Evolutionary conservation across 2,329 filamentous ascomycete genomes (phyloP), one percentile per base, ranked within the genome.

Genomic region (Mollisia scopiformis): DNA sequence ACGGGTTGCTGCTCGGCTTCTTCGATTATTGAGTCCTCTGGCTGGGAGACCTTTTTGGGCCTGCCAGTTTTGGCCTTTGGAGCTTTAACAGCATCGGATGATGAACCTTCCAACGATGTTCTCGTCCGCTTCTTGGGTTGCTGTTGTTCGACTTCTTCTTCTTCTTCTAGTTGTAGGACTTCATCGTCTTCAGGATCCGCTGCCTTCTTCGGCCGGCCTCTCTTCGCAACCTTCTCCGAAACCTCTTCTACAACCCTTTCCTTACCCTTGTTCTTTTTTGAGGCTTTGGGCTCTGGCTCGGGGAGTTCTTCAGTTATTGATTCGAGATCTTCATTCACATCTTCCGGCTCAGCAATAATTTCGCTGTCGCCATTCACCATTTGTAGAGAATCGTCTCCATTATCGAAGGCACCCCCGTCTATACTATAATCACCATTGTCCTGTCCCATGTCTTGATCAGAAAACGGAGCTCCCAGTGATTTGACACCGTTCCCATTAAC

Each of bases 351-450:
- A n/a, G 37, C 16, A 21, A 55, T 58, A 16, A 74, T 73, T 35
- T 75, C 74, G 8, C 67, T 68, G 27, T 51, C 58, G 51, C 60
- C 63, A 51, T 63, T 59, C 5, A 69, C 61, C 55, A 68, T 56
- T 51, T 71, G 66, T 43, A 65, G 59, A 11, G 65, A 67, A 33
- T 69, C 64, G 21, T 69, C 69, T 28, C 64, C 57, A 76, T 82
- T 58, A 84, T 78, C 25, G 83, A 81, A 82, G 85, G 84, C 43
- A 16, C 67, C 59, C n/a, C 82, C 81, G 67, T 81, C 72, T 66
- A 74, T 68, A 41, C 72, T 68, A 39, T 75, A 64, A 27, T 70
- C 66, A 13, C 75, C 73, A 30, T 70, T 66, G 11, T 75, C 73
- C 10, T 51, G 47, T 54, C 37, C 39, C 23, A 25, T 27, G 47